Percentiles rank a stretch among this genome's conserved stretches.
phyloP scores from a whole-genome alignment of 257 asterid species.

The Petunia secreta region DNA sequence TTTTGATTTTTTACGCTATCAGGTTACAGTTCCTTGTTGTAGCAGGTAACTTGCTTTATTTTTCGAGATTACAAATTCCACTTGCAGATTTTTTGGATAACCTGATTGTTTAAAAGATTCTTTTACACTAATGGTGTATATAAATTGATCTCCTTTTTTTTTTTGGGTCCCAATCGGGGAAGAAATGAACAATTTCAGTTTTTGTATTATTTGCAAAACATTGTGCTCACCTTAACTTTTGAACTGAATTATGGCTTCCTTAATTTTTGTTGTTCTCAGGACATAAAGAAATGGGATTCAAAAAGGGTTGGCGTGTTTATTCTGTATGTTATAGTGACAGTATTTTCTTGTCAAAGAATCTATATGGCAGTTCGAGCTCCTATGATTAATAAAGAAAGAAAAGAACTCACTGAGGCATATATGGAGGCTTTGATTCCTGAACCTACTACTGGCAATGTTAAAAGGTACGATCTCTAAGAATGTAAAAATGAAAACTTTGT shows the following conservation, averaged over 20 bases:
- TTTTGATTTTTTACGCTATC: no score
- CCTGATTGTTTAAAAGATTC: no score
- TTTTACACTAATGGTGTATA: no score
- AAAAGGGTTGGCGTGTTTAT: constrained; percentile 72
- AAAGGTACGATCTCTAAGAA: constrained; percentile 48
- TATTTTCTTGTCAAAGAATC: constrained; percentile 62
- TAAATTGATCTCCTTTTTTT: no score
- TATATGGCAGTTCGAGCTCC: constrained; percentile 80
- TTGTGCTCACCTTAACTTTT: background rate
- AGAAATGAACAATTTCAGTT: background rate
- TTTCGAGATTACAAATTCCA: no score
- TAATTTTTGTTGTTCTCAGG: constrained; percentile 52
- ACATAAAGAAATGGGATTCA: constrained; percentile 77
- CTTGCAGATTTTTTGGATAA: no score
- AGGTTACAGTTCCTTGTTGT: no score
- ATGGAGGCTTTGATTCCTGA: constrained; percentile 97
- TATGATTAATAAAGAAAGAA: constrained; percentile 64
- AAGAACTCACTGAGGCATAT: constrained; percentile 79
- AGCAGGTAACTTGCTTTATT: no score
- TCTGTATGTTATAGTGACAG: constrained; percentile 53
- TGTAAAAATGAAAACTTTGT: background rate
- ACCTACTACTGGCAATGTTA: constrained; percentile 83
- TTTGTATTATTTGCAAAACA: background rate
- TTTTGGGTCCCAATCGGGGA: background rate
- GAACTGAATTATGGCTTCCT: background rate